phyloP scores from a whole-genome alignment of 2,329 filamentous ascomycete species.

The Aureobasidium sp. region DNA sequence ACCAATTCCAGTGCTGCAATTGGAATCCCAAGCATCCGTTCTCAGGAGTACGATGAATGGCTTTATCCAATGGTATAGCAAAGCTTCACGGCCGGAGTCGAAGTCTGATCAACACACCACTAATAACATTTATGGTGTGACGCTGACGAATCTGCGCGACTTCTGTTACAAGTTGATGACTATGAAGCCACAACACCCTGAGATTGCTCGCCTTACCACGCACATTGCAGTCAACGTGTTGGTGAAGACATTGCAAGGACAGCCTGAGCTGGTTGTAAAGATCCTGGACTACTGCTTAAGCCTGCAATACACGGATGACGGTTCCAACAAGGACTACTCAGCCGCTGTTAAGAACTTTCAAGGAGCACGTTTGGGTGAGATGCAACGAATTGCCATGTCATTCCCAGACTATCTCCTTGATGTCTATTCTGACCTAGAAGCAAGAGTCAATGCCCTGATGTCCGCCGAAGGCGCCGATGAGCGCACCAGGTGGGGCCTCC shows the following conservation, averaged over 20 bases:
- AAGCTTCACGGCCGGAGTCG: slow-evolving; percentile 10
- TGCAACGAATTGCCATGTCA: slow-evolving; percentile 80
- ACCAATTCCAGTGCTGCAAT: slow-evolving; percentile 64
- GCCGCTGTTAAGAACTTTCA: slow-evolving; percentile 89
- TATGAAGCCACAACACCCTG: slow-evolving; percentile 54
- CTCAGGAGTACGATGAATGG: slow-evolving; percentile 16
- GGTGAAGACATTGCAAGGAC: slow-evolving; percentile 13
- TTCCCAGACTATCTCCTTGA: slow-evolving; percentile 86
- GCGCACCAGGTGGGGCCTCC: slow-evolving; percentile 77
- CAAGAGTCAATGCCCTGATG: slow-evolving; percentile 73
- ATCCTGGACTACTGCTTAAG: slow-evolving; percentile 87
- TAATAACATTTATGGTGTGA: slow-evolving; percentile 9
- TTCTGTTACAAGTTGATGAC: slow-evolving; percentile 17
- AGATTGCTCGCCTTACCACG: slow-evolving; percentile 35
- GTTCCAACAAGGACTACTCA: slow-evolving; percentile 65
- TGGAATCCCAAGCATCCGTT: slow-evolving; percentile 61
- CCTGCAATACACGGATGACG: slow-evolving; percentile 67
- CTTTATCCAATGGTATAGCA: slow-evolving; percentile 14
- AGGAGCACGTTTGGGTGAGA: slow-evolving; percentile 73
- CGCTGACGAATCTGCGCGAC: slow-evolving; percentile 2
- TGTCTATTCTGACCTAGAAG: slow-evolving; percentile 78
- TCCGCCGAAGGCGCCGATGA: slow-evolving; percentile 67
- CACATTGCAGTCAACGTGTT: slow-evolving; percentile 15
- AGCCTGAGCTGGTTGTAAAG: slow-evolving; percentile 64
- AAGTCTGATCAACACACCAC: slow-evolving; percentile 7